These are phyloP conservation scores for Microcyclospora tardicrescens DNA, from an alignment of 2,329 filamentous ascomycete genomes.

Conservation along the genomic window DNA sequence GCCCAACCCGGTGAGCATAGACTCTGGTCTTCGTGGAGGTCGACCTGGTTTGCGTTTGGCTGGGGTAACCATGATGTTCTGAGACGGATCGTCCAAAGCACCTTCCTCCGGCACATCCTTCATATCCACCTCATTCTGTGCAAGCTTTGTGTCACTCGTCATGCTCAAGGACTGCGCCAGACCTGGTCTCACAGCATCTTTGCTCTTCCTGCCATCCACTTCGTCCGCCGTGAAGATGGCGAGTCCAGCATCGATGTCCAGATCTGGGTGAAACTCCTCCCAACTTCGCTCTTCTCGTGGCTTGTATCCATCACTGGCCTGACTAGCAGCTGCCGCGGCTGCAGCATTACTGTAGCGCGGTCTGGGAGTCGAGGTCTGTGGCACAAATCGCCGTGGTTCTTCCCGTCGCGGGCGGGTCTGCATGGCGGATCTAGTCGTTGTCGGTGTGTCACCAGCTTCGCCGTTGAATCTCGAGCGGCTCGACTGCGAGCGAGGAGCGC, in stretches of 20 bases:
- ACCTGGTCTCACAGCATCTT: constrained; percentile 33
- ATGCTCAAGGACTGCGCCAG: constrained; percentile 9
- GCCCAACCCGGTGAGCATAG: constrained; percentile 47
- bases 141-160: constrained; percentile 6
- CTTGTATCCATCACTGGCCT: constrained; percentile 92
- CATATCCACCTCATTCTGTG: constrained; percentile 17
- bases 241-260: constrained; percentile 75
- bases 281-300: constrained; percentile 91
- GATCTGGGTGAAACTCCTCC: constrained; percentile 93
- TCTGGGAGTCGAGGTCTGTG: constrained; percentile 35
- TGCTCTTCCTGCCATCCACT: constrained; percentile 55
- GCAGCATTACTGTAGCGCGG: constrained; percentile 77
- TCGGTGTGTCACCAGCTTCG: constrained; percentile 8
- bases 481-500: constrained; percentile 4
- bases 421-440: constrained; percentile 13
- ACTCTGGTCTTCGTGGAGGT: constrained; percentile 49
- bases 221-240: constrained; percentile 70
- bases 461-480: not conserved
- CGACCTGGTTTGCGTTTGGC: constrained; percentile 48
- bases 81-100: constrained; percentile 1
- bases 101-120: constrained; percentile 10
- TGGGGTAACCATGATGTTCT: constrained; percentile 10
- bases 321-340: constrained; percentile 73
- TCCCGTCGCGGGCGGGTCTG: constrained; percentile 19
- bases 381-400: constrained; percentile 17